These are phyloP conservation scores for Trichoderma sp. DNA, from an alignment of 2,329 filamentous ascomycete species.

Conservation along the genomic window DNA sequence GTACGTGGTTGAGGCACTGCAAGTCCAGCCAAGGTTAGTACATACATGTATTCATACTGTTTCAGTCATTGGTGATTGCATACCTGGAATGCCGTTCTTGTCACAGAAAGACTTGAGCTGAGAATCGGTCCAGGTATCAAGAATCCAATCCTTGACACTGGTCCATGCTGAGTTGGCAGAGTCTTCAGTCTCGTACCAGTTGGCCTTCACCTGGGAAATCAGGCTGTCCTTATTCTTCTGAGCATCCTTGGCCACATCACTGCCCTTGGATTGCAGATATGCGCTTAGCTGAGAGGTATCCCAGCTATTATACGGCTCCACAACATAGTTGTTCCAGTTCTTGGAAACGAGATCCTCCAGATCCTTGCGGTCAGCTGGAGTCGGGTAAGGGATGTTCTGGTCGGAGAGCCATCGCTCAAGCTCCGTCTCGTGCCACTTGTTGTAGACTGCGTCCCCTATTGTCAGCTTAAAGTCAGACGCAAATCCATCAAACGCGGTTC, in stretches of 20 bases:
- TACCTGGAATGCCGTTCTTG: constrained; percentile 75
- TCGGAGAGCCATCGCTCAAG: constrained; percentile 96
- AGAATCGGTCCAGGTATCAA: constrained; percentile 93
- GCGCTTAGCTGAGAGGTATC: constrained; percentile 64
- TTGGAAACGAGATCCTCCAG: constrained; percentile 86
- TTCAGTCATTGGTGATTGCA: constrained; percentile 7
- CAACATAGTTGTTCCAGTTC: constrained; percentile 81
- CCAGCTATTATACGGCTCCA: constrained; percentile 75
- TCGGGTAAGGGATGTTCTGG: constrained; percentile 87
- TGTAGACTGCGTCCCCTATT: constrained; percentile 69
- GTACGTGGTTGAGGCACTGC: constrained; percentile 78
- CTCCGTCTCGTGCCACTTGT: constrained; percentile 98
- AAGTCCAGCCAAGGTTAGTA: background rate
- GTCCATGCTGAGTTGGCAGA: constrained; percentile 69
- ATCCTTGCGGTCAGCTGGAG: constrained; percentile 85
- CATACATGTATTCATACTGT: background rate
- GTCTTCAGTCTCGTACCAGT: constrained; percentile 78
- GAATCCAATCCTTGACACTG: constrained; percentile 83
- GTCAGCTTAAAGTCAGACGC: background rate
- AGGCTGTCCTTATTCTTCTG: constrained; percentile 68
- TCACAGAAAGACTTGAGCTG: constrained; percentile 92
- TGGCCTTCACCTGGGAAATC: constrained; percentile 64
- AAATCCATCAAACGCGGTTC: background rate
- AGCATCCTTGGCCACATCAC: constrained; percentile 65
- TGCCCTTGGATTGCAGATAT: constrained; percentile 69